Conservation (phyloP, 2,329 filamentous ascomycete genomes). For the Talaromyces piceae region DNA sequence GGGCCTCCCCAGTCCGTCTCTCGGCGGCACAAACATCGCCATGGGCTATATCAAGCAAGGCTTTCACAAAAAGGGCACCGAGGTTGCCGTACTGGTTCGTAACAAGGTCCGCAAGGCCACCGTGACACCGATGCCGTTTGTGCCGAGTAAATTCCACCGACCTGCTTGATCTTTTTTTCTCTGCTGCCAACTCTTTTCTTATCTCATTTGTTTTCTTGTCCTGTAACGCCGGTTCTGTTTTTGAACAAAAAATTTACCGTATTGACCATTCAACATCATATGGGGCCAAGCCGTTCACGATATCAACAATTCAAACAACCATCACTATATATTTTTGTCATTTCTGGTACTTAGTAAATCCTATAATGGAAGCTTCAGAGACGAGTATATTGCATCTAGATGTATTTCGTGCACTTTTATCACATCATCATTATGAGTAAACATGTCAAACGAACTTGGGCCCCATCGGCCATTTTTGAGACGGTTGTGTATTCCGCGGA, state of each 20-base stretch:
- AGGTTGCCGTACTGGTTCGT: conserved; percentile 68
- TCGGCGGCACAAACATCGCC: conserved; percentile 78
- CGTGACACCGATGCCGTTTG: conserved; percentile 84
- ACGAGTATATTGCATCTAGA: too few species aligned
- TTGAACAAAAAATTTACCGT: neutral
- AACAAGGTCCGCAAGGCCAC: conserved; percentile 67
- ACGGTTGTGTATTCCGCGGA: too few species aligned
- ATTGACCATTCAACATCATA: neutral
- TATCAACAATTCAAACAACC: neutral
- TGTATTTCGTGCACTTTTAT: too few species aligned
- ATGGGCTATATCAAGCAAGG: conserved; percentile 88
- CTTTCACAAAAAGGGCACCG: conserved; percentile 74
- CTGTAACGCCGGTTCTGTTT: neutral
- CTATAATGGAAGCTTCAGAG: too few species aligned
- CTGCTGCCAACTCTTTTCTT: conserved; percentile 2
- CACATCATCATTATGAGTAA: too few species aligned
- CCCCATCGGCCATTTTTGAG: too few species aligned
- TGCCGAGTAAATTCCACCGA: conserved; percentile 66
- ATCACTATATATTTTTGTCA: too few species aligned
- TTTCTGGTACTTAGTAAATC: neutral
- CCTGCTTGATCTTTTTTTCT: conserved; percentile 12
- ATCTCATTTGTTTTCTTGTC: neutral
- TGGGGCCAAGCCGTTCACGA: neutral
- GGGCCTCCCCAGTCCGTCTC: conserved; percentile 77
- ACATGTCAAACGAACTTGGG: too few species aligned